Evolutionary conservation across 2,329 filamentous ascomycete species (phyloP), one percentile per base, ranked within the genome.

Genomic region (Periconia digitata): DNA sequence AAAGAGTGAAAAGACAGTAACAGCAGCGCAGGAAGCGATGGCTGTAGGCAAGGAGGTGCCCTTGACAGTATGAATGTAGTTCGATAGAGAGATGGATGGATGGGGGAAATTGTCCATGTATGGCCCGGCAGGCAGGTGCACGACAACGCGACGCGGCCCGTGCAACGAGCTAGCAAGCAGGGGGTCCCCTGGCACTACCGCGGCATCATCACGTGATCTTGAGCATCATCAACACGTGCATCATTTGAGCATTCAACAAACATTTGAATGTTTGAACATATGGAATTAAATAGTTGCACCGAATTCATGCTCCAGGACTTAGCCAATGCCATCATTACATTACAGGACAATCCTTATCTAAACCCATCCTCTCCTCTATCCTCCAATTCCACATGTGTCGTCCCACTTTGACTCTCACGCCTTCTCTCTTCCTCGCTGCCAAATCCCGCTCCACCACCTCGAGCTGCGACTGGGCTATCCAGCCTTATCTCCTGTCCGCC

Each of bases 401-500:
- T n/a, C 18, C 21, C 53, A 18, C 57, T 54, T 10, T 42, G 47
- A 17, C 46, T 48, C 34, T 45, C 48, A 36, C 46, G 44, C 32
- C 46, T 45, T 20, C 45, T 50, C 27, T 49, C 47, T 23, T 43
- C 24, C 20, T 17, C 39, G 13, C 35, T n/a, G 8, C 27, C 27
- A 32, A 32, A 32, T 4, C 27, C 10, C n/a, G 17, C 40, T 21
- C 42, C 29, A 39, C 18, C 44, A 50, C 23, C 37, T 36, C 27
- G 40, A 18, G 42, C 49, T 27, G 3, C 7, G 8, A 48, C 44
- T 8, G 66, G 66, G 52, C 66, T 68, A 12, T 17, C 43, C 34
- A 69, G 34, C 52, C 62, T 52, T 17, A 70, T 60, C 23, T 58
- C 59, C 10, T 60, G 60, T 46, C 46, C 35, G 17, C 48, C 47